phyloP scores from a whole-genome alignment of 2,329 filamentous ascomycete genomes.

The Fusarium euwallaceae region DNA sequence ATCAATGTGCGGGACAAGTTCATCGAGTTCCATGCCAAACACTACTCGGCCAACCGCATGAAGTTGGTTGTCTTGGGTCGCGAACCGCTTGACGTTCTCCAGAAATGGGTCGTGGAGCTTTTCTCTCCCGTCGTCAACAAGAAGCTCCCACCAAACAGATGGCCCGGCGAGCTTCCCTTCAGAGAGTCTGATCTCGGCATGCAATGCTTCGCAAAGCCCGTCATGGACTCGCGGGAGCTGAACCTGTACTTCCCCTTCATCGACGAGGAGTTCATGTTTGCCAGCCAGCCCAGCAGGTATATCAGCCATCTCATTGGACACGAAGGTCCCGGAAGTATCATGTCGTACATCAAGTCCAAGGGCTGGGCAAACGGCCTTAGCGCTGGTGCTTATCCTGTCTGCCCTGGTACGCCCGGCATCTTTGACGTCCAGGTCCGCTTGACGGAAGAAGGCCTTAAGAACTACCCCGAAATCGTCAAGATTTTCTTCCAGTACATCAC shows the following conservation, averaged over 20 bases:
- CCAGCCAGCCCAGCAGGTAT: slow-evolving; percentile 86
- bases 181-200: slow-evolving; percentile 66
- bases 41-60: slow-evolving; percentile 95
- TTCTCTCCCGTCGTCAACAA: slow-evolving; percentile 89
- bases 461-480: slow-evolving; percentile 86
- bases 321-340: slow-evolving; percentile 91
- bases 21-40: slow-evolving; percentile 88
- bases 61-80: slow-evolving; percentile 89
- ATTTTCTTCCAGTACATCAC: slow-evolving; percentile 89
- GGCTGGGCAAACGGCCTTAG: slow-evolving; percentile 90
- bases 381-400: slow-evolving; percentile 81
- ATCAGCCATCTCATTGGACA: slow-evolving; percentile 92
- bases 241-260: slow-evolving; percentile 87
- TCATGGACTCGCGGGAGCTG: slow-evolving; percentile 86
- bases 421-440: slow-evolving; percentile 85
- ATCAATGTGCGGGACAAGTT: slow-evolving; percentile 92
- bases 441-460: slow-evolving; percentile 84
- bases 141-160: slow-evolving; percentile 73
- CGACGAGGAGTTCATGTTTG: slow-evolving; percentile 84
- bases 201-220: slow-evolving; percentile 89
- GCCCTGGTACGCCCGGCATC: slow-evolving; percentile 80
- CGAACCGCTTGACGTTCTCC: slow-evolving; percentile 84
- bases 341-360: slow-evolving; percentile 89
- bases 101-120: slow-evolving; percentile 86
- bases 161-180: slow-evolving; percentile 66